These are phyloP conservation scores for Dipteronia sinensis DNA, from an alignment of 345 rosid species.

Conservation along the genomic window DNA sequence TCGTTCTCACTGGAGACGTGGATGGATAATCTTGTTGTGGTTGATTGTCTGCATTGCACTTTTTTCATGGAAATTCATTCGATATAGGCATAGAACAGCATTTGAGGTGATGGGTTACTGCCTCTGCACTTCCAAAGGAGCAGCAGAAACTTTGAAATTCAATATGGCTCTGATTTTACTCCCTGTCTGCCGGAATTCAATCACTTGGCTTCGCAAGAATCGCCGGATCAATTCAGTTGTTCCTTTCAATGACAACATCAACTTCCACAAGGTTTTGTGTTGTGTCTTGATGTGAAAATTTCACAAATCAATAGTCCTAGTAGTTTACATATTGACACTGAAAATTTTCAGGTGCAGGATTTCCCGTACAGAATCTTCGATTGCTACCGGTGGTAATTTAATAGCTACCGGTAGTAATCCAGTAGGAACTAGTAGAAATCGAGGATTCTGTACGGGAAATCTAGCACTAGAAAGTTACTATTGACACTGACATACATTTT, in stretches of 20 bases:
- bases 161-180: conserved; percentile 62
- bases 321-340: too few species aligned
- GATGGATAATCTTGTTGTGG: conserved; percentile 51
- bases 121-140: conserved; percentile 61
- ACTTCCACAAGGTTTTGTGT: conserved; percentile 50
- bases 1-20: conserved; percentile 48
- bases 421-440: too few species aligned
- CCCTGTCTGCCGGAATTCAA: conserved; percentile 51
- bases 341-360: too few species aligned
- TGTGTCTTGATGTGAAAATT: too few species aligned
- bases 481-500: background rate
- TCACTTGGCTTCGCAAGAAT: conserved; percentile 53
- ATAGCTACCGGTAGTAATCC: too few species aligned
- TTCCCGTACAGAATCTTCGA: too few species aligned
- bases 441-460: too few species aligned
- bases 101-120: conserved; percentile 65
- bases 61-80: conserved; percentile 61
- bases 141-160: conserved; percentile 60
- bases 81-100: conserved; percentile 45
- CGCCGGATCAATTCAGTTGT: conserved; percentile 34
- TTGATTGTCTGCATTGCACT: conserved; percentile 33
- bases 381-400: too few species aligned
- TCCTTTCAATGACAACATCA: conserved; percentile 59
- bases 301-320: too few species aligned
- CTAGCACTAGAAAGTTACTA: too few species aligned